Evolutionary conservation across 1,139 yeast genomes (phyloP), one percentile per base, ranked within the genome.

Genomic region (Taphrina betulina): DNA sequence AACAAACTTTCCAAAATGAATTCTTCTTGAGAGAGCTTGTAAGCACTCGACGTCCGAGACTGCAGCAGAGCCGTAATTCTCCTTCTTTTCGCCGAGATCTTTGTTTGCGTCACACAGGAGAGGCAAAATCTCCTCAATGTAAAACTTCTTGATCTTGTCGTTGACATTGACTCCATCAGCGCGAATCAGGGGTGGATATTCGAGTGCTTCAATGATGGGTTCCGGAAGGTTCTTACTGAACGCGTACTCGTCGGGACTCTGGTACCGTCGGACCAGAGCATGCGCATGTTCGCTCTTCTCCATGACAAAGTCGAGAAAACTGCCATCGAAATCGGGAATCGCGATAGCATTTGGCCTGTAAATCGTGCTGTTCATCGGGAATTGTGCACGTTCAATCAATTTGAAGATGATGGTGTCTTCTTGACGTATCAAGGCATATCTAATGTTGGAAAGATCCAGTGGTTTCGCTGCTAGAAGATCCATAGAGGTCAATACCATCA

Each of bases 231-330:
- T 73, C 24, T 79, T 72, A 74, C 83, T 89, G 68, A 89, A 92
- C 2, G 98, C 92, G n/a, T 80, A 76, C 70, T 92, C 96, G 69
- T 92, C 98, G 0, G 97, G 97, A 0, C 96, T 90, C 67, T 89
- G 92, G 68, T 82, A 92, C 64, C 98, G 77, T 67, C 98, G 80
- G 46, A 90, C 78, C 68, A 85, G 94, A 3, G 68, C 82, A 62
- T 92, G 96, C 10, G 80, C 78, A 58, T 73, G 78, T 69, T 92
- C 98, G 63, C 83, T 75, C 65, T 87, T 92, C 58, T 80, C 68
- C 45, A 90, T 73, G 5, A 88, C 75, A 92, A 95, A 92, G 63
- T 90, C 96, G 62, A 92, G 74, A 67, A 92, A 89, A 0, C 92
- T 81, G 1, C 95, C 95, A 31, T 83, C 75, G 64, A 84, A 86